phyloP scores from a whole-genome alignment of 2,329 filamentous ascomycete species.

The Ophiostoma triangulosporum region DNA sequence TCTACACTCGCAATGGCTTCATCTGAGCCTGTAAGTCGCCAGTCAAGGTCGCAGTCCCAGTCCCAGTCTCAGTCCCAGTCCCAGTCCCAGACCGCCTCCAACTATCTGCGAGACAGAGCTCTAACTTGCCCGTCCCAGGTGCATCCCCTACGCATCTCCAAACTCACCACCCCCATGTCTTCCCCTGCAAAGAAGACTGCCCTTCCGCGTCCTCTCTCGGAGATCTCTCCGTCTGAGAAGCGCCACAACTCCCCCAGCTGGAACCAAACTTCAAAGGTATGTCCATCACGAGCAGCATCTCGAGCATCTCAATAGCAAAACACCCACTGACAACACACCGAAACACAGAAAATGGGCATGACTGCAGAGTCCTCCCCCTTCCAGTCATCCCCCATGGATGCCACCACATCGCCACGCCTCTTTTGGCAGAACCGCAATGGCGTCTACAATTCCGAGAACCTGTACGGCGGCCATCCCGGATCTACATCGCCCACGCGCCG shows the following conservation, averaged over 20 bases:
- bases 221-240: slow-evolving; percentile 75
- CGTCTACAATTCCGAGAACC: slow-evolving; percentile 61
- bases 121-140: slow-evolving; percentile 33
- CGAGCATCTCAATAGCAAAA: not conserved
- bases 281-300: slow-evolving; percentile 4
- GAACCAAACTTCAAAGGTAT: slow-evolving; percentile 63
- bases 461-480: slow-evolving; percentile 42
- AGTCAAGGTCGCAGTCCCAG: not conserved
- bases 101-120: not conserved
- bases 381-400: slow-evolving; percentile 65
- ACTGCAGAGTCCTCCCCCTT: slow-evolving; percentile 65
- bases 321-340: not conserved
- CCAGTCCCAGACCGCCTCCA: not conserved
- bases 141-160: slow-evolving; percentile 63
- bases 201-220: slow-evolving; percentile 64
- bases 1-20: slow-evolving; percentile 9
- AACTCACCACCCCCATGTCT: slow-evolving; percentile 45
- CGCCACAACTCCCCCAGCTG: slow-evolving; percentile 88
- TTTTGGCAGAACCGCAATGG: slow-evolving; percentile 75
- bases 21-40: slow-evolving; percentile 12
- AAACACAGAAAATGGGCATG: slow-evolving; percentile 51
- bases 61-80: not conserved
- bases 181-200: slow-evolving; percentile 53
- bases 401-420: slow-evolving; percentile 59
- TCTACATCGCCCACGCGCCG: slow-evolving; percentile 64